A percentile compares a stretch with the other conserved stretches of the same genome.
Evolutionary conservation across 805 yeast genomes (phyloP).

Genomic region (Kurtzmaniella fragi): DNA sequence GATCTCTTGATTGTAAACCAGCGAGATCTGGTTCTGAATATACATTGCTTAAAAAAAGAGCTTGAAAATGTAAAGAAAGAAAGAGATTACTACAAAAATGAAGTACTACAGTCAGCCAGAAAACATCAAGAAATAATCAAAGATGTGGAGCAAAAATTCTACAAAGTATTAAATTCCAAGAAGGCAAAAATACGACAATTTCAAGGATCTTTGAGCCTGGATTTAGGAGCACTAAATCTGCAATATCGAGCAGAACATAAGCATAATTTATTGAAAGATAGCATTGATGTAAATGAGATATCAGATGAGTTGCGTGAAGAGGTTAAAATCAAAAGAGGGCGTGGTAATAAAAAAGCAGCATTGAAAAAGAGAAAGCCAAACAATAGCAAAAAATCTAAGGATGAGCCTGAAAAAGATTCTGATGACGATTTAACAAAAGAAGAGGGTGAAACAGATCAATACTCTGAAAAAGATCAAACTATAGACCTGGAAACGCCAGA

Average conservation of each 20-base stretch:
- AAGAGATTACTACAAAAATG: conserved; percentile 7
- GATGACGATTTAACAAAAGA: conserved; percentile 9
- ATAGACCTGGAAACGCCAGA: too few relatives aligned
- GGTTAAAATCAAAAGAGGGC: conserved; percentile 6
- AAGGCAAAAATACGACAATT: conserved; percentile 27
- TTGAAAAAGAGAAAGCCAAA: conserved; percentile 6
- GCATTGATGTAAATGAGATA: conserved; percentile 13
- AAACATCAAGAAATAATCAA: conserved; percentile 15
- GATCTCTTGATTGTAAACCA: conserved; percentile 11
- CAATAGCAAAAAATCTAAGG: conserved; percentile 5
- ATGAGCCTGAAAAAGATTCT: conserved; percentile 12
- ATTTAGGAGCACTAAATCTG: conserved; percentile 11
- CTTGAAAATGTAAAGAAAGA: conserved; percentile 6
- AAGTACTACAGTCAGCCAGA: neutral
- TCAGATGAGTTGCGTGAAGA: conserved; percentile 14
- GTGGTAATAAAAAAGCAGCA: conserved; percentile 4
- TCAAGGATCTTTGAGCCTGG: conserved; percentile 1
- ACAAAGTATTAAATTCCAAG: conserved; percentile 22
- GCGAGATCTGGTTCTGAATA: conserved; percentile 4
- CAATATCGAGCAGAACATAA: conserved; percentile 9
- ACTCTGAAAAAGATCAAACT: too few relatives aligned
- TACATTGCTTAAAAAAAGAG: conserved; percentile 1
- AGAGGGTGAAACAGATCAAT: too few relatives aligned
- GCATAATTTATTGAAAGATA: conserved; percentile 10
- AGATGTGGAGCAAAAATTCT: conserved; percentile 22